Percentiles rank a stretch among this genome's conserved stretches.
These are phyloP conservation scores for Fusarium sulawesiense DNA, from an alignment of 2,329 filamentous ascomycete species.

Conservation along the genomic window DNA sequence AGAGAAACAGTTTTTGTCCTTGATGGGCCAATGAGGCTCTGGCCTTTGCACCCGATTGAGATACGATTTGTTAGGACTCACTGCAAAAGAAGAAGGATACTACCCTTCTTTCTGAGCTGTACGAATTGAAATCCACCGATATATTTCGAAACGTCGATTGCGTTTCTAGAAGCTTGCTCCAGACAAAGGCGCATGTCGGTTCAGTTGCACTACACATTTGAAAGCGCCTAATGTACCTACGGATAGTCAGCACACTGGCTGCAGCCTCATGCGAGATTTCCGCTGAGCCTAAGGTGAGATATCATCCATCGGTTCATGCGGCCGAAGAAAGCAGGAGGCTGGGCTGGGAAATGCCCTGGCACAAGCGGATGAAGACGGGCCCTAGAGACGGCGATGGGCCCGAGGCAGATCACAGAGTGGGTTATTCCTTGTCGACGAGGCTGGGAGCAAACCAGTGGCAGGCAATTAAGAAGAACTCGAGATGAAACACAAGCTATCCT, in stretches of 20 bases:
- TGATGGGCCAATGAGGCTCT: neutral
- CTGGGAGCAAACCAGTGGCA: slow-evolving; percentile 19
- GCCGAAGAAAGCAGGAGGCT: slow-evolving; percentile 28
- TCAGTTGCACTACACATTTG: slow-evolving; percentile 32
- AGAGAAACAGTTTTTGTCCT: neutral
- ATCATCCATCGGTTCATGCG: slow-evolving; percentile 33
- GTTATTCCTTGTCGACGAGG: slow-evolving; percentile 33
- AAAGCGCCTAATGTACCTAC: slow-evolving; percentile 27
- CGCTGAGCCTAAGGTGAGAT: slow-evolving; percentile 40
- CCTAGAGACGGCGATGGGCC: slow-evolving; percentile 10
- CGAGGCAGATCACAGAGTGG: slow-evolving; percentile 18
- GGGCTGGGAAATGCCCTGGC: slow-evolving; percentile 17
- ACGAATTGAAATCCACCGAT: slow-evolving; percentile 1
- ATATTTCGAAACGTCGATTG: slow-evolving; percentile 22
- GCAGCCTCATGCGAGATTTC: slow-evolving; percentile 49
- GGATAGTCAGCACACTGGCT: slow-evolving; percentile 34
- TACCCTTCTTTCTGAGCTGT: neutral
- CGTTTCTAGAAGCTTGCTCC: slow-evolving; percentile 33
- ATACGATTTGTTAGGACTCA: neutral
- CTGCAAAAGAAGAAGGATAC: neutral
- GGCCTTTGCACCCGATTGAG: neutral
- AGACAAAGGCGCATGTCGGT: slow-evolving; percentile 26
- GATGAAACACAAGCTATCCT: slow-evolving; percentile 9
- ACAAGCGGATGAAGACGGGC: slow-evolving; percentile 1
- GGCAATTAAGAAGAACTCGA: slow-evolving; percentile 3